Evolutionary conservation across 148 eudicot genomes (phyloP).

Genomic region (Nyssa sinensis): DNA sequence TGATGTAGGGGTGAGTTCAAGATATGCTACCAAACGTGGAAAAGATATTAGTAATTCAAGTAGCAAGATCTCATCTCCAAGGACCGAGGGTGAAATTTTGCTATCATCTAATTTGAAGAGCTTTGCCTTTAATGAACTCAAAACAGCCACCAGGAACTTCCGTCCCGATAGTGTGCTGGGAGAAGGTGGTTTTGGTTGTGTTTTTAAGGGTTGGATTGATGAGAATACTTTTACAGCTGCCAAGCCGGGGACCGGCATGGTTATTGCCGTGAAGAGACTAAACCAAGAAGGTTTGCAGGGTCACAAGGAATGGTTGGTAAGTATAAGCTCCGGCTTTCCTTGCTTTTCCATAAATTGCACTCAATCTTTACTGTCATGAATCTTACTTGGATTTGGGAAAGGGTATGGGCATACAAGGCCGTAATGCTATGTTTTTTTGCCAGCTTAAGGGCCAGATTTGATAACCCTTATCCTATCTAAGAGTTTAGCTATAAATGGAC

Average conservation of each 20-base stretch:
- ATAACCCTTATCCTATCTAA: no score
- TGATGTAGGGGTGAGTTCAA: conserved; percentile 5
- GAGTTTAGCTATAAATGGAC: no score
- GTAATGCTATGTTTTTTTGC: no score
- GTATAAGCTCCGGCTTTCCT: conserved; percentile 18
- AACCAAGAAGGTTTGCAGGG: conserved; percentile 80
- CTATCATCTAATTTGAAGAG: conserved; percentile 55
- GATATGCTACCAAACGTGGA: conserved; percentile 4
- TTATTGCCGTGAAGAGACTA: conserved; percentile 78
- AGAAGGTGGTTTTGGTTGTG: conserved; percentile 90
- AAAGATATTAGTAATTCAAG: conserved; percentile 16
- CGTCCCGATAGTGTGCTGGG: conserved; percentile 87
- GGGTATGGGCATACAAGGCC: neutral
- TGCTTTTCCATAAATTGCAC: neutral
- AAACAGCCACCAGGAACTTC: conserved; percentile 63
- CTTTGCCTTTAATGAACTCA: conserved; percentile 56
- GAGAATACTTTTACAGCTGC: conserved; percentile 60
- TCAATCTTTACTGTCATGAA: neutral
- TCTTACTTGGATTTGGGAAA: neutral
- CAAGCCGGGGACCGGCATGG: conserved; percentile 59
- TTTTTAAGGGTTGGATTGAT: conserved; percentile 87
- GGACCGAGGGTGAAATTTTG: conserved; percentile 65
- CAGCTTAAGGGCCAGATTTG: no score
- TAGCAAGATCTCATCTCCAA: conserved; percentile 42
- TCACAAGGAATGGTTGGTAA: conserved; percentile 88